Conservation (phyloP, 1,284 basidiomycete species). For the Coniferiporia weirii region DNA sequence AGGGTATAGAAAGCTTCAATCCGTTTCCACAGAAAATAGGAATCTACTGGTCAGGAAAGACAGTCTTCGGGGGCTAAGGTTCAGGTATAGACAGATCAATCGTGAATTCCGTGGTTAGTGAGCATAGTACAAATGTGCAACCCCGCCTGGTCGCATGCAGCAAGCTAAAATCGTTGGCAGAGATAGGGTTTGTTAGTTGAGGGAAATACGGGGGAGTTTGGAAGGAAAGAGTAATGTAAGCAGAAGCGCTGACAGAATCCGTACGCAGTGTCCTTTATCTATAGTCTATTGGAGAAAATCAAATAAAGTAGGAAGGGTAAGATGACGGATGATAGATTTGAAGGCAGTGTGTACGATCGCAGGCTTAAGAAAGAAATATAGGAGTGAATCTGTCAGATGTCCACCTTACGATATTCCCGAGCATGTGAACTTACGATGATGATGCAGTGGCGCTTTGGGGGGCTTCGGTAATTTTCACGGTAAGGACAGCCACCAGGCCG, state of each 20-base stretch:
- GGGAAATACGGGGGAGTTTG: background rate
- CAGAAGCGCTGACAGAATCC: background rate
- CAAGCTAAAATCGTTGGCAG: background rate
- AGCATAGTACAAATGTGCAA: background rate
- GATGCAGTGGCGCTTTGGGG: slow-evolving; percentile 9
- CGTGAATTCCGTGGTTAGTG: background rate
- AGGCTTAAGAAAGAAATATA: background rate
- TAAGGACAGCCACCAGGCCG: slow-evolving; percentile 80
- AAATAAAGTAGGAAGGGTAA: slow-evolving; percentile 11
- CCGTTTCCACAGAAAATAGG: background rate
- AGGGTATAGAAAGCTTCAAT: background rate
- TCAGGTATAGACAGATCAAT: background rate
- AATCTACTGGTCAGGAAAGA: background rate
- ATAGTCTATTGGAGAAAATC: slow-evolving; percentile 6
- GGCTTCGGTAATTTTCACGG: slow-evolving; percentile 55
- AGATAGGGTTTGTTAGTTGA: background rate
- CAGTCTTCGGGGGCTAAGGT: background rate
- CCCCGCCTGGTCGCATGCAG: background rate
- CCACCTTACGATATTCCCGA: background rate
- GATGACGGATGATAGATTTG: background rate
- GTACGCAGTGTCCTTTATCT: background rate
- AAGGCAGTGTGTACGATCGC: background rate
- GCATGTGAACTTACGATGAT: slow-evolving; percentile 8
- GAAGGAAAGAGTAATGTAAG: background rate
- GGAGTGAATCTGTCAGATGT: background rate